phyloP scores from a whole-genome alignment of 139 green algal species.

The Auxenochlorella protothecoides region DNA sequence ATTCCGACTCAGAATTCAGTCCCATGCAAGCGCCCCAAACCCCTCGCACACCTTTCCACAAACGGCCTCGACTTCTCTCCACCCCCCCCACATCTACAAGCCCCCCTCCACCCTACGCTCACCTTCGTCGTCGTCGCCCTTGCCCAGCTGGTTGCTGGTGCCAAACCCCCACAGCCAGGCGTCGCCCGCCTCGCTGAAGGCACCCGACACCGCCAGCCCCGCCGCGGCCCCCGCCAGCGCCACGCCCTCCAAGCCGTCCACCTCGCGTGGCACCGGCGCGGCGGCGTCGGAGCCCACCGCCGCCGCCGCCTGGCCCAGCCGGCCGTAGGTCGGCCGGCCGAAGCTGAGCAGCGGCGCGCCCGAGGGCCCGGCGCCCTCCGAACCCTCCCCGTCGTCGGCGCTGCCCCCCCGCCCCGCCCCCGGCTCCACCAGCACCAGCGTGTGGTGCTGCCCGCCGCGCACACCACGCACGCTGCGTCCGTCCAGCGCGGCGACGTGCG shows the following conservation, averaged over 20 bases:
- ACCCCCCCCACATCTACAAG: neutral
- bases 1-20: too few species aligned
- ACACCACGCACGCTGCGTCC: constrained; percentile 10
- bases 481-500: too few species aligned
- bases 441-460: constrained; percentile 74
- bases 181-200: constrained; percentile 28
- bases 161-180: constrained; percentile 69
- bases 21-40: neutral
- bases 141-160: constrained; percentile 67
- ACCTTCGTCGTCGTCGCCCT: constrained; percentile 58
- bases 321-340: constrained; percentile 70
- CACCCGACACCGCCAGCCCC: constrained; percentile 55
- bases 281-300: constrained; percentile 30
- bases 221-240: constrained; percentile 40
- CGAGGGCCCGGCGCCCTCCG: neutral
- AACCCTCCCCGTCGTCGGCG: too few species aligned
- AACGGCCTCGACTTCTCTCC: neutral
- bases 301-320: constrained; percentile 51
- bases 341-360: constrained; percentile 45
- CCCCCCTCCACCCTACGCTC: neutral
- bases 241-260: constrained; percentile 33
- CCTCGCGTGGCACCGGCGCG: neutral
- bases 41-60: neutral
- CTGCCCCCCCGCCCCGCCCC: neutral
- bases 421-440: constrained; percentile 51